phyloP scores from a whole-genome alignment of 2,329 filamentous ascomycete genomes.

The Sporothrix dimorphospora region DNA sequence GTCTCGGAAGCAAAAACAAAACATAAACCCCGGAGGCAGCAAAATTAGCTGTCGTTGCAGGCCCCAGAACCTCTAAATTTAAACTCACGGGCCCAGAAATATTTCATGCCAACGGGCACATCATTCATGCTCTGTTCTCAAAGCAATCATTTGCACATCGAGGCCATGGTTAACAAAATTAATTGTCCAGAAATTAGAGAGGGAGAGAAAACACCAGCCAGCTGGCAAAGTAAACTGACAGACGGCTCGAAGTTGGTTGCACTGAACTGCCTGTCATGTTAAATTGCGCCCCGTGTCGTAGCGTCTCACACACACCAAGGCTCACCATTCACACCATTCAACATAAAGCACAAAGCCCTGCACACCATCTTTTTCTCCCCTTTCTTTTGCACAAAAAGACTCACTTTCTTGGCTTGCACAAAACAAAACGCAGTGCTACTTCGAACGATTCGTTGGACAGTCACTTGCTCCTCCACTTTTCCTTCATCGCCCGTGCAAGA shows the following conservation, averaged over 20 bases:
- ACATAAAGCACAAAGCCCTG: slow-evolving; percentile 11
- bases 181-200: no score
- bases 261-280: neutral
- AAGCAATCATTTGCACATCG: no score
- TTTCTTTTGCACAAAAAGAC: neutral
- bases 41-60: neutral
- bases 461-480: neutral
- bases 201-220: neutral
- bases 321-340: neutral
- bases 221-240: neutral
- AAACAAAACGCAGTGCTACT: neutral
- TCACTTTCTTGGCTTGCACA: neutral
- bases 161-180: no score
- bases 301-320: slow-evolving; percentile 11
- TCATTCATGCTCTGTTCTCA: slow-evolving; percentile 2
- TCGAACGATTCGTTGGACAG: neutral
- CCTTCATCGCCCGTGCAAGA: neutral
- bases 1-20: neutral
- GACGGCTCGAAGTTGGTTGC: neutral
- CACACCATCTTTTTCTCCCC: neutral
- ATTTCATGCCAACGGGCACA: neutral
- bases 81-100: neutral
- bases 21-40: neutral
- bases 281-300: neutral
- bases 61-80: neutral